phyloP scores from a whole-genome alignment of 345 rosid species.

The Eucalyptus pauciflora region DNA sequence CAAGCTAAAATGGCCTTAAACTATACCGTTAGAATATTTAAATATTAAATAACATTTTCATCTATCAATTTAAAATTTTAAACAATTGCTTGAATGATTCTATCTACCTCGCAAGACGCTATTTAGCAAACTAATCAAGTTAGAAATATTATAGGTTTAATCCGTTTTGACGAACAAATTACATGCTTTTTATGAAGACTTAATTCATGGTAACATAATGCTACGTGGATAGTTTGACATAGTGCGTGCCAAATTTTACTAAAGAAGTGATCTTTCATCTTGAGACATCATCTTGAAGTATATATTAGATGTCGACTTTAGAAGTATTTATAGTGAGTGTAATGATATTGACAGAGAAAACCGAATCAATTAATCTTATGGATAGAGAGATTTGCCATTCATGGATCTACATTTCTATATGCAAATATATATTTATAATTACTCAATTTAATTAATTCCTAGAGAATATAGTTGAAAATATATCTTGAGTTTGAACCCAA shows the following conservation, averaged over 20 bases:
- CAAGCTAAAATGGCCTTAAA: not conserved
- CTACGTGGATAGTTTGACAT: not conserved
- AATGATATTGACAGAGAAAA: not conserved
- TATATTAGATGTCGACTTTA: not conserved
- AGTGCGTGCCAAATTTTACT: not conserved
- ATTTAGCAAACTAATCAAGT: not conserved
- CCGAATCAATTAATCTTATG: not conserved
- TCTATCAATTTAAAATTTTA: not conserved
- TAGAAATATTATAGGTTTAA: not conserved
- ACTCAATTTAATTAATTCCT: not conserved
- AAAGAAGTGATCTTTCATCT: not conserved
- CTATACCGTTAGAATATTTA: not conserved
- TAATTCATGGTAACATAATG: not conserved
- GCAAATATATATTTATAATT: not conserved
- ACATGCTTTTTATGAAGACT: not conserved
- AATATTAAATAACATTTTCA: not conserved
- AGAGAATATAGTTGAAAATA: not conserved
- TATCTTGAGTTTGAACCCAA: not conserved
- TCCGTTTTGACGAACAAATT: fast-evolving
- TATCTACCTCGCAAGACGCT: not conserved
- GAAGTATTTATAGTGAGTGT: not conserved
- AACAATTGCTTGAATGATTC: not conserved
- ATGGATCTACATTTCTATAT: not conserved
- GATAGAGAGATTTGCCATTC: not conserved
- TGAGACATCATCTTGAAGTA: not conserved